Conservation (phyloP, 2,329 filamentous ascomycete species). For the Leptographium galeiforme region DNA sequence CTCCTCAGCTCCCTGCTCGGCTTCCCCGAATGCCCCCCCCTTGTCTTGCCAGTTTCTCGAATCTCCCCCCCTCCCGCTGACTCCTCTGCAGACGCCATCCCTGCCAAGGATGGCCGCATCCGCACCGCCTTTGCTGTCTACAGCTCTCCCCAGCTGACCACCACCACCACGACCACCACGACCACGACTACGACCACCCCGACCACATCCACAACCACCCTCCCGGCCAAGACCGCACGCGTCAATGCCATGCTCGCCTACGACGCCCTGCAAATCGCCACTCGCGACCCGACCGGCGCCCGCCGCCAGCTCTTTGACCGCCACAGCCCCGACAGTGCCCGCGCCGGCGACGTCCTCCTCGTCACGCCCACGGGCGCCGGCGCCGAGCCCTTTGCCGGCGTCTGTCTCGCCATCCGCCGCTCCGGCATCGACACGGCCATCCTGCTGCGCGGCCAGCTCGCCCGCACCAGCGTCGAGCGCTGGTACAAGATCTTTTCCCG, state of each 20-base stretch:
- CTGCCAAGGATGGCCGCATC: constrained; percentile 10
- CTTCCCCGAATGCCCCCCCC: too few species aligned
- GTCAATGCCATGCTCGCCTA: constrained; percentile 53
- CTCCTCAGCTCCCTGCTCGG: too few species aligned
- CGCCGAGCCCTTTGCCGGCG: constrained; percentile 80
- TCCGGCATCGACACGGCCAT: constrained; percentile 84
- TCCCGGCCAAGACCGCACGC: constrained; percentile 2
- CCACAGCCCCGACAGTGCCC: constrained; percentile 63
- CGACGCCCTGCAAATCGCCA: constrained; percentile 52
- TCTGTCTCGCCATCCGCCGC: constrained; percentile 74
- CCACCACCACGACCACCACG: constrained; percentile 3
- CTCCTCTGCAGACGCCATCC: constrained; percentile 6
- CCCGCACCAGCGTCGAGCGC: constrained; percentile 85
- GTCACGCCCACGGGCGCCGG: constrained; percentile 67
- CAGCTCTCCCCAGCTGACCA: constrained; percentile 7
- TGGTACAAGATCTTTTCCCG: constrained; percentile 94
- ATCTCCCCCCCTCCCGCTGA: constrained; percentile 2
- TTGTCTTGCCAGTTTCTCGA: background rate
- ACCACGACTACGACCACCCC: constrained; percentile 5
- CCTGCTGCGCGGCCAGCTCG: constrained; percentile 73
- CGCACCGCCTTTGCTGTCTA: constrained; percentile 38
- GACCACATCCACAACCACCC: background rate
- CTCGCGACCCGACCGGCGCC: constrained; percentile 74
- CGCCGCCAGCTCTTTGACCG: constrained; percentile 71
- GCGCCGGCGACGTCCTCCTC: constrained; percentile 81